Conservation (phyloP, 192 early-diverging fungal genomes). For the Linnemannia hyalina region DNA sequence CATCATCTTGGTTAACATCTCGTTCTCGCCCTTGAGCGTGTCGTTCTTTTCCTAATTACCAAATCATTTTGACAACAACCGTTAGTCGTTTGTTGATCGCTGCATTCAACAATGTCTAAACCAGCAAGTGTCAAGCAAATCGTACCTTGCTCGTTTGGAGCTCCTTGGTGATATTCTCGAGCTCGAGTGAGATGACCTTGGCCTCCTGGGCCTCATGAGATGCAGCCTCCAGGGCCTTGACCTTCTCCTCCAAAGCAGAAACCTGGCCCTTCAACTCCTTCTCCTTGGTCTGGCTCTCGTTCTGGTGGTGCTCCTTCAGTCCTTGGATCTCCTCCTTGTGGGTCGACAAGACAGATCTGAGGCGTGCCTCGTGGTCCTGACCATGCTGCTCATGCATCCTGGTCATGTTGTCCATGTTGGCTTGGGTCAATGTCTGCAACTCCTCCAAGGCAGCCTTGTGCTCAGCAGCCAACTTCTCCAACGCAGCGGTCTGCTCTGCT, state of each 20-base stretch:
- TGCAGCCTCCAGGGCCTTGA: constrained; percentile 20
- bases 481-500: constrained; percentile 8
- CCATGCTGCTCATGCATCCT: constrained; percentile 55
- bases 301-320: constrained; percentile 22
- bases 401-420: constrained; percentile 47
- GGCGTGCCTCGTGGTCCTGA: constrained; percentile 45
- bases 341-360: constrained; percentile 22
- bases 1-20: constrained; percentile 38
- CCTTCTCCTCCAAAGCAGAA: constrained; percentile 24
- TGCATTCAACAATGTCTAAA: not conserved
- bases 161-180: constrained; percentile 47
- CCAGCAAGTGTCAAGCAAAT: not conserved
- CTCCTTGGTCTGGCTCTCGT: constrained; percentile 24
- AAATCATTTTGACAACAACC: not conserved
- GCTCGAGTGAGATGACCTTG: constrained; percentile 10
- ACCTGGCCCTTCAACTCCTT: constrained; percentile 13
- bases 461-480: constrained; percentile 18
- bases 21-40: constrained; percentile 29
- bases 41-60: constrained; percentile 7
- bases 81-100: not conserved
- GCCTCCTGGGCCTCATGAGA: constrained; percentile 9
- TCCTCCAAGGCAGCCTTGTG: constrained; percentile 45
- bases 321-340: constrained; percentile 48
- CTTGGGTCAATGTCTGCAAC: constrained; percentile 10
- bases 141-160: constrained; percentile 59